A percentile compares a stretch with the other conserved stretches of the same genome.
phyloP scores from a whole-genome alignment of 2,329 filamentous ascomycete species.

The Huntiella decipiens region DNA sequence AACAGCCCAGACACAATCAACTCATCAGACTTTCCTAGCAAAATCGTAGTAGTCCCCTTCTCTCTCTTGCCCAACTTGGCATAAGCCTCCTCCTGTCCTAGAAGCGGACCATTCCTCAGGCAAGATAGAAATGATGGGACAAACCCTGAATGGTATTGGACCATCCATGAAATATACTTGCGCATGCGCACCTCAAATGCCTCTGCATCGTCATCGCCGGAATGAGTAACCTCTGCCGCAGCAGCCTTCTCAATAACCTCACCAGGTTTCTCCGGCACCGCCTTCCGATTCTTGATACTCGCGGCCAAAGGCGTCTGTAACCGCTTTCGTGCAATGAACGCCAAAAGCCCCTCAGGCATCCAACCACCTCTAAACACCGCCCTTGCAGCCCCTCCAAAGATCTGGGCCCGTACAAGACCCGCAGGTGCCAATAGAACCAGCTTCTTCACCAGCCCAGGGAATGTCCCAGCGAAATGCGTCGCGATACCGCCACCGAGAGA shows the following conservation, averaged over 20 bases:
- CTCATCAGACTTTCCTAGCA: slow-evolving; percentile 32
- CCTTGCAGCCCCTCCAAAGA: slow-evolving; percentile 30
- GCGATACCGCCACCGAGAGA: slow-evolving; percentile 67
- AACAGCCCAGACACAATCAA: slow-evolving; percentile 34
- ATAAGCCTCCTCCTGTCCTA: slow-evolving; percentile 33
- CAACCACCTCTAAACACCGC: slow-evolving; percentile 35
- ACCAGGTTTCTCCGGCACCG: slow-evolving; percentile 6
- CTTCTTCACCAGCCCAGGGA: slow-evolving; percentile 48
- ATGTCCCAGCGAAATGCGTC: slow-evolving; percentile 52
- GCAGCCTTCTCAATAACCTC: slow-evolving; percentile 13
- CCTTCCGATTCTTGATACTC: slow-evolving; percentile 14
- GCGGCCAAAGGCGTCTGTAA: slow-evolving; percentile 32
- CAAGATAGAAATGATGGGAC: slow-evolving; percentile 40
- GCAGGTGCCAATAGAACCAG: slow-evolving; percentile 63
- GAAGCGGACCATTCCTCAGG: slow-evolving; percentile 33
- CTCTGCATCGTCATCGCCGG: slow-evolving; percentile 13
- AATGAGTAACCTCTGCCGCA: slow-evolving; percentile 22
- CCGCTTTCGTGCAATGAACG: slow-evolving; percentile 27
- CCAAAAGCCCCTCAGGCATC: slow-evolving; percentile 32
- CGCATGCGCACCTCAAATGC: slow-evolving; percentile 29
- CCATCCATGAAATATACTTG: slow-evolving; percentile 38
- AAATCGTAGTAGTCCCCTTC: slow-evolving; percentile 27
- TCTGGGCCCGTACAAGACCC: slow-evolving; percentile 45
- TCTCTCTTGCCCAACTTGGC: slow-evolving; percentile 23
- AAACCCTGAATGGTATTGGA: slow-evolving; percentile 36